Conservation (phyloP, 2,329 filamentous ascomycete species). For the Orbilia javanica region DNA sequence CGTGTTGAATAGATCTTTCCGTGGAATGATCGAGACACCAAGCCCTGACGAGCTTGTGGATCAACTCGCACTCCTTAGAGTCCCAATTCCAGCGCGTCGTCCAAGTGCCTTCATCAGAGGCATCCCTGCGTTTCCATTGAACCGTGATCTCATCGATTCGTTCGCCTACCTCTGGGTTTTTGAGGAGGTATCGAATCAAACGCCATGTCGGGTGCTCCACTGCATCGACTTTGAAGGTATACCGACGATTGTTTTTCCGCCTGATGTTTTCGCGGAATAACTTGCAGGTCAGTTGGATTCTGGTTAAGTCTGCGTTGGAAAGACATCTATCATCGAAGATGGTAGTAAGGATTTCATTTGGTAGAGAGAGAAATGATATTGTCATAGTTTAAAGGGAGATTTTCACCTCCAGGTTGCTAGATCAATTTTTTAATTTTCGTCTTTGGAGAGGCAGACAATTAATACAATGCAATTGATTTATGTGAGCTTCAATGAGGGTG, state of each 20-base stretch:
- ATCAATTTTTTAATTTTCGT: no score
- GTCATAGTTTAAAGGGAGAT: not conserved
- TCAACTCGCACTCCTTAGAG: no score
- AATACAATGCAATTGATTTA: no score
- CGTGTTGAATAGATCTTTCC: not conserved
- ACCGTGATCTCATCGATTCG: slow-evolving; percentile 16
- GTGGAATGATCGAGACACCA: not conserved
- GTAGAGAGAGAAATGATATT: slow-evolving; percentile 7
- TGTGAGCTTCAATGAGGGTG: no score
- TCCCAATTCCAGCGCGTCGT: not conserved
- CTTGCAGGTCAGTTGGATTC: slow-evolving; percentile 3
- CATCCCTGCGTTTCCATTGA: slow-evolving; percentile 20
- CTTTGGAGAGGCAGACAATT: no score
- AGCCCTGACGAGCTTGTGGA: no score
- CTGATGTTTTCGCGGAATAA: slow-evolving; percentile 24
- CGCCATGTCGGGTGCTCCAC: slow-evolving; percentile 12
- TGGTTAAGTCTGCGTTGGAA: slow-evolving; percentile 24
- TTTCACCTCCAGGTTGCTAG: no score
- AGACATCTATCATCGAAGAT: slow-evolving; percentile 22
- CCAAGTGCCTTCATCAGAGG: not conserved
- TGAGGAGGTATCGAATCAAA: slow-evolving; percentile 2
- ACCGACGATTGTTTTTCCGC: not conserved
- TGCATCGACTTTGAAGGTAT: slow-evolving; percentile 37
- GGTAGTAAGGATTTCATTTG: slow-evolving; percentile 9
- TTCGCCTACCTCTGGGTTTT: slow-evolving; percentile 24